Evolutionary conservation across 306 rosid species (phyloP).

Genomic region (Cicer yamashitae): DNA sequence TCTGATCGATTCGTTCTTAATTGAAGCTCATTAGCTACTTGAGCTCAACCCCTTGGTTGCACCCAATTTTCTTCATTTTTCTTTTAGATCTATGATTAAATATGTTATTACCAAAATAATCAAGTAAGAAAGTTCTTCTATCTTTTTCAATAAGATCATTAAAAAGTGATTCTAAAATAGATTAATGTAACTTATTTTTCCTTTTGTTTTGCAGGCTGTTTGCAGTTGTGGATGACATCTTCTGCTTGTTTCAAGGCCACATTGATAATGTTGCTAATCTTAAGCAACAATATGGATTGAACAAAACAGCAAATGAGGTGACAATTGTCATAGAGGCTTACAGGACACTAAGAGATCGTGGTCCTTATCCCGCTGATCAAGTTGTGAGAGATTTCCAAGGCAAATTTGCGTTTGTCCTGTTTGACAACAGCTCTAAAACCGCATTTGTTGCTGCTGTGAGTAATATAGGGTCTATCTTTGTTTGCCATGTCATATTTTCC

Average conservation of each 20-base stretch:
- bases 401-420: conserved; percentile 83
- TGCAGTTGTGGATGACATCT: conserved; percentile 96
- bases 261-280: conserved; percentile 78
- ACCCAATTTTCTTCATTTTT: not conserved
- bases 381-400: conserved; percentile 98
- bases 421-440: conserved; percentile 71
- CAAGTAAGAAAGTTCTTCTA: conserved; percentile 3
- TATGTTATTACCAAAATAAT: conserved; percentile 7
- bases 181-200: not conserved
- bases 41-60: not conserved
- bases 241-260: conserved; percentile 97
- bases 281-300: conserved; percentile 95
- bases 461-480: conserved; percentile 33
- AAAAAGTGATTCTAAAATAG: conserved; percentile 8
- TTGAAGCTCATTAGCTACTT: no score
- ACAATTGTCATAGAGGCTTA: conserved; percentile 88
- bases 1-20: no score
- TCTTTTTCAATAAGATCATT: not conserved
- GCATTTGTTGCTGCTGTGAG: conserved; percentile 80
- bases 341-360: conserved; percentile 92
- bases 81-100: conserved; percentile 16
- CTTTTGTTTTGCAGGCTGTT: conserved; percentile 64
- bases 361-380: conserved; percentile 92
- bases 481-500: not conserved
- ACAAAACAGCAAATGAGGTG: conserved; percentile 85